These are phyloP conservation scores for Starmerella etchellsii DNA, from an alignment of 805 yeast species.

Conservation along the genomic window DNA sequence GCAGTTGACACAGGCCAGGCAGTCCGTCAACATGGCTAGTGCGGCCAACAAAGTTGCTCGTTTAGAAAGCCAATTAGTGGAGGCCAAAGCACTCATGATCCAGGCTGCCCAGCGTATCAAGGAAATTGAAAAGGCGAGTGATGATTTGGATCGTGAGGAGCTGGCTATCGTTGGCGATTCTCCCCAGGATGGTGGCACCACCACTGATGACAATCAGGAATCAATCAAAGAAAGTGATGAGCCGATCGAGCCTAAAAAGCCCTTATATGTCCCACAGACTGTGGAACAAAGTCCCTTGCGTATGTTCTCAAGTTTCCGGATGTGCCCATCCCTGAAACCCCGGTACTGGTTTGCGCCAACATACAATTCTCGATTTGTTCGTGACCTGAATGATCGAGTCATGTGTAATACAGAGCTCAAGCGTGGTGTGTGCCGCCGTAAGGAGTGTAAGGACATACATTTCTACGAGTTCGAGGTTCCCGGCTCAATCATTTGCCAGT, in stretches of 20 bases:
- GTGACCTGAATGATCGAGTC: constrained; percentile 3
- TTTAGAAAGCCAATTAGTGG: constrained; percentile 11
- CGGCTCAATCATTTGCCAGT: constrained; percentile 8
- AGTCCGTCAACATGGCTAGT: constrained; percentile 1
- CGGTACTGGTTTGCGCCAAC: constrained; percentile 12
- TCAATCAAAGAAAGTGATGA: background rate
- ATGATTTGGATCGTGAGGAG: constrained; percentile 6
- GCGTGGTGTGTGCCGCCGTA: constrained; percentile 6
- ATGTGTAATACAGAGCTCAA: constrained; percentile 16
- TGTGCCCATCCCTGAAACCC: constrained; percentile 12
- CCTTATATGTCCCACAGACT: background rate
- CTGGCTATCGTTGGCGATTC: background rate
- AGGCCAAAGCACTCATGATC: constrained; percentile 5
- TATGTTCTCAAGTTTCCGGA: constrained; percentile 16
- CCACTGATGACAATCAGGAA: background rate
- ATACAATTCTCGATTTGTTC: constrained; percentile 18
- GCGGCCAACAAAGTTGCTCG: constrained; percentile 6
- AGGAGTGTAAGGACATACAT: constrained; percentile 17
- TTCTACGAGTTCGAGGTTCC: constrained; percentile 14
- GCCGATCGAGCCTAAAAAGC: background rate
- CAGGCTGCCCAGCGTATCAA: constrained; percentile 5
- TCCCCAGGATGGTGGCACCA: background rate
- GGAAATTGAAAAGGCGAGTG: constrained; percentile 1
- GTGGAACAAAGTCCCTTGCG: constrained; percentile 13
- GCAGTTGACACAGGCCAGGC: constrained; percentile 4